Evolutionary conservation across 495 filamentous ascomycete species (phyloP), one percentile per base, ranked within the genome.

Genomic region (Podospora bellae-mahoneyi): DNA sequence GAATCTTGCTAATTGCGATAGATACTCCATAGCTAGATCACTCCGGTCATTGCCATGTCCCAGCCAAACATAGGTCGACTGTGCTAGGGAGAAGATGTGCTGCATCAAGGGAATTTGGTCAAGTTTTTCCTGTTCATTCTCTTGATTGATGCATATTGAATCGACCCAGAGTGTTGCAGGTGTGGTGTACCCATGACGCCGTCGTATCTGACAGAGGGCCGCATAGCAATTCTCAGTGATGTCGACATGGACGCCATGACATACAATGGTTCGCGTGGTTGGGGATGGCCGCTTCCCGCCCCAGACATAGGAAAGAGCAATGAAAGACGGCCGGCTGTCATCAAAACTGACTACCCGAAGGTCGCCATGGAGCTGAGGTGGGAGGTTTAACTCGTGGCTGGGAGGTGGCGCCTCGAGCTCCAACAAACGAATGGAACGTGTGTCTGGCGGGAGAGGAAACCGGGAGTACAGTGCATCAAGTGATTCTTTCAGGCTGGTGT

Each of bases 101-200:
- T 69, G 62, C 78, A 82, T 80, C 55, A 77, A 61, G 20, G 60
- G 58, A 4, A 80, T 74, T 53, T 81, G 79, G n/a, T 64, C 48
- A 9, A 61, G 63, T 62, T 73, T 78, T 44, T 80, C 77, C 2
- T 67, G 34, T 4, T 68, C 28, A 62, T 79, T 64, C 6, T 64
- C 30, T 66, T 82, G 79, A 66, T 80, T 68, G 64, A 81, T 80
- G 66, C 79, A 82, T 15, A 81, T 75, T 2, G 76, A 68, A 62
- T 81, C 79, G 30, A 78, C 68, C 76, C 77, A 79, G 9, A 79
- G n/a, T 19, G 39, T 67, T 27, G 19, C 15, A 27, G 28, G 55
- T 44, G 34, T 54, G 60, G 16, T 27, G 55, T 32, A 16, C 18
- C 20, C 62, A 57, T 10, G 60, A 10, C 30, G 27, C 10, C 30